Conservation (phyloP, 1,284 basidiomycete genomes). For the Psilocybe mexicana region DNA sequence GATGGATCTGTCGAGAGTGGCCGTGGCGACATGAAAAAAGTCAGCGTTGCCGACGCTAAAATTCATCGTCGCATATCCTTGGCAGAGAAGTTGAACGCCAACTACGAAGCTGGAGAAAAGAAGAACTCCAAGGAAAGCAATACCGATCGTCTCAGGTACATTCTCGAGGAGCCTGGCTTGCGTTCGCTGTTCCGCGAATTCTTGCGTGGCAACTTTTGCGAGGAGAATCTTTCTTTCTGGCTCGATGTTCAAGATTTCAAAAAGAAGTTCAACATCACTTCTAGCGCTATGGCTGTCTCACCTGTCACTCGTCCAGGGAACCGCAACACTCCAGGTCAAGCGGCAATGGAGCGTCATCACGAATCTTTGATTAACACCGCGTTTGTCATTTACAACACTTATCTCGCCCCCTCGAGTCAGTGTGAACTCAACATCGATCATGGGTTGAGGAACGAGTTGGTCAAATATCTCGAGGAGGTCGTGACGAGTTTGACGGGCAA, state of each 20-base stretch:
- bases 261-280: constrained; percentile 93
- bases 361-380: constrained; percentile 93
- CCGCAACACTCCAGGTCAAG: constrained; percentile 70
- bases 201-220: constrained; percentile 92
- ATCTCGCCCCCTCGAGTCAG: constrained; percentile 92
- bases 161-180: constrained; percentile 91
- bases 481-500: constrained; percentile 77
- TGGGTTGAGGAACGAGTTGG: constrained; percentile 90
- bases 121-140: constrained; percentile 80
- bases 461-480: constrained; percentile 89
- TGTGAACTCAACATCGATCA: constrained; percentile 99
- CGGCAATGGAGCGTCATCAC: constrained; percentile 97
- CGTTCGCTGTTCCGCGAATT: constrained; percentile 94
- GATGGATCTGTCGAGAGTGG: constrained; percentile 38
- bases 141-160: constrained; percentile 88
- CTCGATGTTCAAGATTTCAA: constrained; percentile 97
- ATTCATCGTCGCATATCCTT: constrained; percentile 79
- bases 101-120: constrained; percentile 54
- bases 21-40: constrained; percentile 38
- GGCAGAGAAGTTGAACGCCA: constrained; percentile 70
- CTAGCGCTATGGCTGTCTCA: constrained; percentile 77
- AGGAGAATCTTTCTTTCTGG: constrained; percentile 98
- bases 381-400: constrained; percentile 92
- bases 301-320: constrained; percentile 36
- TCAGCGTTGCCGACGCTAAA: constrained; percentile 49